Percentiles rank a stretch among this genome's conserved stretches.
Conservation (phyloP, 495 filamentous ascomycete species). For the Sordaria brevicollis region DNA sequence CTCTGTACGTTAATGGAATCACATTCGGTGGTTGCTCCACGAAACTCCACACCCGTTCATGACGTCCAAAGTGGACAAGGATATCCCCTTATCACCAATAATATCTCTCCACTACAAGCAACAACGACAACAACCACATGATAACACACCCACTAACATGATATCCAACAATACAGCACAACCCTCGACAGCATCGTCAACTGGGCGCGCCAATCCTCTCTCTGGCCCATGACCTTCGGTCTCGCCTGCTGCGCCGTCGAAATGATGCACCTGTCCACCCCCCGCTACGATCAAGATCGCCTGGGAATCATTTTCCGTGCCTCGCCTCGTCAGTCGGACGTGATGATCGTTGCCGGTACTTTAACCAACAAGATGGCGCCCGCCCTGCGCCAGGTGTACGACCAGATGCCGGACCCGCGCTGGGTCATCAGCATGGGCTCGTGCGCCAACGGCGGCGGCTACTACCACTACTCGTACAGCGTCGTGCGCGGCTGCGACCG, state of each 20-base stretch:
- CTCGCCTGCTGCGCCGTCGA: constrained; percentile 94
- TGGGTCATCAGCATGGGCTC: constrained; percentile 91
- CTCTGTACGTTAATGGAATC: constrained; percentile 58
- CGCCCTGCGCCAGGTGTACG: constrained; percentile 87
- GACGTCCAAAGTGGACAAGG: background rate
- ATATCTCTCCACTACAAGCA: background rate
- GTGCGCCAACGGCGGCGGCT: constrained; percentile 87
- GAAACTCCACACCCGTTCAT: background rate
- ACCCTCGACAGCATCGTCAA: constrained; percentile 88
- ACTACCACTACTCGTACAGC: constrained; percentile 90
- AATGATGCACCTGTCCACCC: constrained; percentile 97
- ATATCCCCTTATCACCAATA: background rate
- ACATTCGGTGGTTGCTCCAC: background rate
- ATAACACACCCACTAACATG: background rate
- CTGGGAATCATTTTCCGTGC: constrained; percentile 96
- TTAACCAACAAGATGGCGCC: constrained; percentile 98
- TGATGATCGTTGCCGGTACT: constrained; percentile 96
- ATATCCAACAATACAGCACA: constrained; percentile 45
- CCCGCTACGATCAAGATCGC: constrained; percentile 92
- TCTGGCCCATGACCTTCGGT: constrained; percentile 98
- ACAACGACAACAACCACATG: background rate
- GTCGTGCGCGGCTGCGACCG: constrained; percentile 82
- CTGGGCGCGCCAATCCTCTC: constrained; percentile 85
- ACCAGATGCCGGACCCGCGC: constrained; percentile 93
- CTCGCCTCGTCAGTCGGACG: constrained; percentile 88